Evolutionary conservation across 1,284 basidiomycete genomes (phyloP), one percentile per base, ranked within the genome.

Genomic region (Malassezia obtusa): DNA sequence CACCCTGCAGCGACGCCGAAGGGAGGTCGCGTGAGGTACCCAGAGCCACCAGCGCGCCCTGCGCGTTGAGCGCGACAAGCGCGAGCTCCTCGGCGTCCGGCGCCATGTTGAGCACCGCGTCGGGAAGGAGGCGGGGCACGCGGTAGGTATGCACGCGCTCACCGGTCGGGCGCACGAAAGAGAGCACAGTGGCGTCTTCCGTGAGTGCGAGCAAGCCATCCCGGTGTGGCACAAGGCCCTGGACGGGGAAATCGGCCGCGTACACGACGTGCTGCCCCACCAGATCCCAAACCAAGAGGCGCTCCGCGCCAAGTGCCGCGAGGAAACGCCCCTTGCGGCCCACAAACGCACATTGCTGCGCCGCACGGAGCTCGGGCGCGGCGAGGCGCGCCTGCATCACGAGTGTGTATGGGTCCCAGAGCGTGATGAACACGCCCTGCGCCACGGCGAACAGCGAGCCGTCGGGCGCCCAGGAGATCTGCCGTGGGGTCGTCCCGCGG

Each of bases 401-500:
- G 62, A 84, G 86, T 38, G 81, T 83, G 25, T 78, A 69, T 0
- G 86, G 80, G 63, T 89, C 84, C 77, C 88, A 94, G 3, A 98
- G 75, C 5, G 83, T 83, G 44, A 92, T 79, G 52, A 83, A 81
- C 19, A 79, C 71, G 0, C 82, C 83, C 47, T 87, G 80, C 8
- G 84, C 79, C 7, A 92, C 79, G 4, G 85, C 86, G 24, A 96
- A 77, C 33, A 98, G 78, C 11, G 90, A 90, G 8, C 83, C 86
- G 71, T 96, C 92, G 1, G 80, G 80, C 6, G 90, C 88, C 82
- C 89, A 95, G 0, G 83, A 79, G 0, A 81, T 77, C 49, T 83
- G 26, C 3, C 45, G 50, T 2, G 68, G 65, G 10, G 49, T 47
- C 30, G 62, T 59, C 6, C 59, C 57, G 45, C 69, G 67, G 48